Base-by-base conservation (phyloP, 257 asterid genomes). In the Solanum pimpinellifolium region DNA sequence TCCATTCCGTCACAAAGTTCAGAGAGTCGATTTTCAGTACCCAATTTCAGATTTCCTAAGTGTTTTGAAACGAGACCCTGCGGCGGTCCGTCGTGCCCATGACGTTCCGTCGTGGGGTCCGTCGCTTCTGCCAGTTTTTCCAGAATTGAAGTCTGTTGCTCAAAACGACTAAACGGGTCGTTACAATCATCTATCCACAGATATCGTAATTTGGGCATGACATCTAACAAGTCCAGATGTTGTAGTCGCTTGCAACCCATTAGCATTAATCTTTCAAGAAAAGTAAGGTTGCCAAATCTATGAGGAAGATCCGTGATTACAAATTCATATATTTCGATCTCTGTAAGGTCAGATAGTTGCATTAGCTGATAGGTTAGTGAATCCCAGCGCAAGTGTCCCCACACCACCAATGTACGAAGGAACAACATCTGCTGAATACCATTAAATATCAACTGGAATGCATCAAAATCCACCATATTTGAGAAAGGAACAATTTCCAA, bases 241-340 rank as follows among this genome's bases (percentile, higher is more conserved):
- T 5, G 83, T 11, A 90, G 73, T 73, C 60, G 88, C 7, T 81
- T 13, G 56, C 87, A 87, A 0, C 21, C 2, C 1, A 0, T 0
- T 0, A 91, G 59, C 0, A 0, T 0, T 14, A 90, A 76, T 0
- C 0, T 0, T 83, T 66, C 25, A n/a, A 91, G 92, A 47, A 88
- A 87, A 1, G 65, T 31, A 56, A 87, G 75, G 56, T 88, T 86
- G 23, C n/a, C 91, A 21, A 90, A 12, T 88, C 88, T 89, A 31
- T 88, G 86, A 3, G 92, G 92, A 15, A 92, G 83, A 18, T 29
- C 74, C 62, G 89, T 69, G 0, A 88, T 42, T 76, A 86, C 88
- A 0, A 89, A 90, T 2, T n/a, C 59, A 5, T 3, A 0, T 6
- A 92, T 23, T 2, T 0, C 0, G 1, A 92, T 14, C 0, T 0